Percentiles rank a stretch among this genome's conserved stretches.
phyloP scores from a whole-genome alignment of 805 yeast genomes.

The Ogataea philodendri region DNA sequence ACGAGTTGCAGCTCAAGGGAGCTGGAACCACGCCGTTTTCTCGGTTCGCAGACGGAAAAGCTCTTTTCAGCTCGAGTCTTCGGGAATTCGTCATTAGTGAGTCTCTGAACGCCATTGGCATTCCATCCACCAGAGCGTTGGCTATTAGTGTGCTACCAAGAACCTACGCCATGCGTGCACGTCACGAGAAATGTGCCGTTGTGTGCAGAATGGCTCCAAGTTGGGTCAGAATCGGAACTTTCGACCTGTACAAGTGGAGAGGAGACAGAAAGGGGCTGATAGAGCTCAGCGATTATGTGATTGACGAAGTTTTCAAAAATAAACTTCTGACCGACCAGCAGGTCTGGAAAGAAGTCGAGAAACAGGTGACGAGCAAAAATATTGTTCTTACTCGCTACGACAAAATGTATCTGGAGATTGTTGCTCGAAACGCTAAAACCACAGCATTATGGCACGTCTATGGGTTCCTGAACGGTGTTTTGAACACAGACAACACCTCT shows the following conservation, averaged over 20 bases:
- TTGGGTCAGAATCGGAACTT: constrained; percentile 88
- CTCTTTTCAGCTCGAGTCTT: constrained; percentile 82
- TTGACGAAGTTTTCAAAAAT: constrained; percentile 54
- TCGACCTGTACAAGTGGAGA: constrained; percentile 76
- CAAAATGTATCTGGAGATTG: constrained; percentile 66
- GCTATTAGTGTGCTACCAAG: constrained; percentile 70
- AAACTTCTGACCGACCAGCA: constrained; percentile 30
- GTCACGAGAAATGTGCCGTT: constrained; percentile 78
- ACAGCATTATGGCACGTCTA: constrained; percentile 87
- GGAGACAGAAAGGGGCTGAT: constrained; percentile 64
- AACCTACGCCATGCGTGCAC: constrained; percentile 69
- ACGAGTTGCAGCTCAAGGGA: constrained; percentile 84
- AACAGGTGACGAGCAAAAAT: constrained; percentile 10
- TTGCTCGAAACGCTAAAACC: constrained; percentile 68
- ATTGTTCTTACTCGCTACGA: constrained; percentile 58
- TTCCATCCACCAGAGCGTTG: constrained; percentile 84
- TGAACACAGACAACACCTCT: constrained; percentile 92
- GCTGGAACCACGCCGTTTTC: constrained; percentile 90
- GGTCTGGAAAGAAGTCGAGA: constrained; percentile 32
- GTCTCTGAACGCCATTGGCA: constrained; percentile 71
- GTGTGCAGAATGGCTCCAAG: constrained; percentile 79
- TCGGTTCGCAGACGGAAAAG: constrained; percentile 95
- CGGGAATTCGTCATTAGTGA: constrained; percentile 88
- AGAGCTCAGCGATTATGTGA: constrained; percentile 67
- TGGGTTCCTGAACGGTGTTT: constrained; percentile 91